phyloP scores from a whole-genome alignment of 805 yeast species.

The Candida quercuum region DNA sequence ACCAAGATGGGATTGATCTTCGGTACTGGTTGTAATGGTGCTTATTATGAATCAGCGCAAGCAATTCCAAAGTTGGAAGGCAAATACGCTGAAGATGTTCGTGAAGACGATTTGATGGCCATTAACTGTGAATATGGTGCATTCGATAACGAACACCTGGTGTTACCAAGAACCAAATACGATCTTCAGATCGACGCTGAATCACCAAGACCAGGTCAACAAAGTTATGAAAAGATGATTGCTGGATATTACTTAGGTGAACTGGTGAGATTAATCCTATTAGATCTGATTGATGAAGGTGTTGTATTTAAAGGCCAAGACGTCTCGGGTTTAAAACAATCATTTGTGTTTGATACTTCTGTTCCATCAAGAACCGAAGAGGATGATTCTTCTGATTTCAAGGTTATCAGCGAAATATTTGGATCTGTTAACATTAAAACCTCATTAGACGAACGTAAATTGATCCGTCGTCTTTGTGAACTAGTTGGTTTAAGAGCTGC shows the following conservation, averaged over 20 bases:
- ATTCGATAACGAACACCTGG: slow-evolving; percentile 81
- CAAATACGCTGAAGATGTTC: slow-evolving; percentile 55
- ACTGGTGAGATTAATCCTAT: slow-evolving; percentile 69
- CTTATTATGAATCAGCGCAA: slow-evolving; percentile 74
- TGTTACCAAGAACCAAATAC: slow-evolving; percentile 86
- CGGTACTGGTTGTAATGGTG: slow-evolving; percentile 98
- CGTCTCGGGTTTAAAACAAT: slow-evolving; percentile 49
- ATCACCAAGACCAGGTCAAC: slow-evolving; percentile 96
- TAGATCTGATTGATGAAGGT: slow-evolving; percentile 65
- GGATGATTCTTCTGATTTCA: slow-evolving; percentile 80
- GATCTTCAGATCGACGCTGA: slow-evolving; percentile 76
- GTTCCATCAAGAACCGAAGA: slow-evolving; percentile 83
- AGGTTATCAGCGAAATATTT: slow-evolving; percentile 68
- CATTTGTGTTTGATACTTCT: slow-evolving; percentile 84
- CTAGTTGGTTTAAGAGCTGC: slow-evolving; percentile 90
- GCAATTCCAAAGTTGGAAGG: slow-evolving; percentile 82
- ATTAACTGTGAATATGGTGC: slow-evolving; percentile 99
- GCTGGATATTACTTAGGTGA: slow-evolving; percentile 97
- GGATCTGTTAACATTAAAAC: slow-evolving; percentile 50
- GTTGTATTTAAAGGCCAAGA: slow-evolving; percentile 69
- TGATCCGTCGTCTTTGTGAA: slow-evolving; percentile 79
- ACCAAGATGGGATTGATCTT: slow-evolving; percentile 93
- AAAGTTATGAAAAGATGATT: slow-evolving; percentile 93
- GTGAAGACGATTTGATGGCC: slow-evolving; percentile 73
- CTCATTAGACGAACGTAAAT: slow-evolving; percentile 71